phyloP scores from a whole-genome alignment of 345 rosid species.

The Eucalyptus rudis region DNA sequence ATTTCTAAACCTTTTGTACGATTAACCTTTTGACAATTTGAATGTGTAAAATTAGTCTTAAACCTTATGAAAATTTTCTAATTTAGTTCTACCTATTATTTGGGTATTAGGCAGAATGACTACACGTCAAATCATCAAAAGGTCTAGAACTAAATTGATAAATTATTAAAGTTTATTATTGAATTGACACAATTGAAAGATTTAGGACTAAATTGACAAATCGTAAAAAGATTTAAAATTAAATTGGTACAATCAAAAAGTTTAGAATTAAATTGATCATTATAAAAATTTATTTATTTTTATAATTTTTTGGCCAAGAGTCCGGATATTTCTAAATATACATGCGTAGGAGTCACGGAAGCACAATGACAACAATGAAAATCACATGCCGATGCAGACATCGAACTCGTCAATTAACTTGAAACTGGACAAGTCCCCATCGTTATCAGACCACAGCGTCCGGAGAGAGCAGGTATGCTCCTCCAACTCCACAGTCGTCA shows the following conservation, averaged over 20 bases:
- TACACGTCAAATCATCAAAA: rapidly evolving
- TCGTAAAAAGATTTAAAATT: rapidly evolving
- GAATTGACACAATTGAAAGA: rapidly evolving
- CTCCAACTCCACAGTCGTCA: background rate
- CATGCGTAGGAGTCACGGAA: background rate
- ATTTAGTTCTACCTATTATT: background rate
- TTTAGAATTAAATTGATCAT: rapidly evolving
- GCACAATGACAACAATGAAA: background rate
- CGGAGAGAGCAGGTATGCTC: background rate
- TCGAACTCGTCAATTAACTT: background rate
- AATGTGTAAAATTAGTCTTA: background rate
- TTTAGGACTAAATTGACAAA: rapidly evolving
- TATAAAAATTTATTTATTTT: rapidly evolving
- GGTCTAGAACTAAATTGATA: rapidly evolving
- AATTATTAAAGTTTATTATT: rapidly evolving
- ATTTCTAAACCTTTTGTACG: rapidly evolving
- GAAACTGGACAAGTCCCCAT: background rate
- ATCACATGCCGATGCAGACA: background rate
- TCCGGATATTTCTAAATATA: background rate
- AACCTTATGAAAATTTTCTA: too few relatives aligned
- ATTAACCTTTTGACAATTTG: too few relatives aligned
- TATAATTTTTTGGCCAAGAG: background rate
- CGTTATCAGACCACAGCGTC: background rate
- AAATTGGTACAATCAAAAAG: rapidly evolving
- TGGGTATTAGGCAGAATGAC: rapidly evolving